Conservation (phyloP, 139 green algal species). For the Mesotaenium endlicherianum region DNA sequence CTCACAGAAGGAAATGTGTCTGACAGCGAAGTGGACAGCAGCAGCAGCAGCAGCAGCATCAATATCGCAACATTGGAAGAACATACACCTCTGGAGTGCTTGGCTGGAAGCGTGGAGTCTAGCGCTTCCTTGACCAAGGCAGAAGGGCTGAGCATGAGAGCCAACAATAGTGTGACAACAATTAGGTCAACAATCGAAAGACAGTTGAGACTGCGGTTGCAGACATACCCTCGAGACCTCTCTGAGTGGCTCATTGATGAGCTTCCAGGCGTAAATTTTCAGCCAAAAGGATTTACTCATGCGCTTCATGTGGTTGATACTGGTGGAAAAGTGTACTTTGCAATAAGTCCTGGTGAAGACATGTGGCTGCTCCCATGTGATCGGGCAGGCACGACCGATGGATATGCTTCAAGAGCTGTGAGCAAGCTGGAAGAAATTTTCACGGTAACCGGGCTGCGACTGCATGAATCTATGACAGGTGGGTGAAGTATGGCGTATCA, state of each 20-base stretch:
- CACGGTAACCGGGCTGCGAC: neutral
- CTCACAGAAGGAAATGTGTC: neutral
- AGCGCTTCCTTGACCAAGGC: neutral
- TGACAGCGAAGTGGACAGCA: neutral
- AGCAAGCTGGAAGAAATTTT: conserved; percentile 29
- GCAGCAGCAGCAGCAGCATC: neutral
- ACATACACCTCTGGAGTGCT: neutral
- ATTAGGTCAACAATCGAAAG: neutral
- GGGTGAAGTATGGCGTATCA: neutral
- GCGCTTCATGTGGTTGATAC: neutral
- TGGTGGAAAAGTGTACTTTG: neutral
- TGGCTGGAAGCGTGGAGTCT: neutral
- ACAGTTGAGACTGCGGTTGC: neutral
- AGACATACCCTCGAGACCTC: neutral
- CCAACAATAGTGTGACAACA: no score
- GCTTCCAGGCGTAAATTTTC: neutral
- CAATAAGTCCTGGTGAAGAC: neutral
- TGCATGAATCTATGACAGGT: neutral
- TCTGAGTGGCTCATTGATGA: conserved; percentile 15
- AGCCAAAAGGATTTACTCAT: neutral
- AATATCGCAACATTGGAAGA: neutral
- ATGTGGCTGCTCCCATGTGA: conserved; percentile 13
- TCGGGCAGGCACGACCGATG: neutral
- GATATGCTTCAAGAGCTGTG: conserved; percentile 5
- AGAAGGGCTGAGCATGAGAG: neutral